phyloP scores from a whole-genome alignment of 441 rosid genomes.

The Croton setiger region DNA sequence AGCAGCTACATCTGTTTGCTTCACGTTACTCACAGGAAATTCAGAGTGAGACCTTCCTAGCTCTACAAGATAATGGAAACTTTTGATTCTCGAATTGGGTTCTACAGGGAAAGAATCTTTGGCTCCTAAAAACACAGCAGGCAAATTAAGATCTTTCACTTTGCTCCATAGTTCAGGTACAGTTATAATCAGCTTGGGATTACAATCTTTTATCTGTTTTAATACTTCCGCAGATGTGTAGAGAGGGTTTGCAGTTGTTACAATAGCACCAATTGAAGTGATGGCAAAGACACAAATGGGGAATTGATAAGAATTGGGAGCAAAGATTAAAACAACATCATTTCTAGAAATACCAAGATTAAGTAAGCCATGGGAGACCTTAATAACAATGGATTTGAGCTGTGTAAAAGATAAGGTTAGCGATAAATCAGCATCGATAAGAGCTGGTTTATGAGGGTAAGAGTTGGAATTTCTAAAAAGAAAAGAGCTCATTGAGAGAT shows the following conservation, averaged over 20 bases:
- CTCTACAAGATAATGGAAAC: conserved; percentile 46
- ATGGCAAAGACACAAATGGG: conserved; percentile 78
- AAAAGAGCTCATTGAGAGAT: conserved; percentile 54
- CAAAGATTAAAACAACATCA: conserved; percentile 64
- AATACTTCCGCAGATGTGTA: conserved; percentile 57
- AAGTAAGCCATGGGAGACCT: conserved; percentile 61
- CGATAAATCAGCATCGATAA: conserved; percentile 58
- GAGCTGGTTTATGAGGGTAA: conserved; percentile 57
- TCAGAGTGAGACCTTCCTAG: conserved; percentile 41
- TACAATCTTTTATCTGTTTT: conserved; percentile 64
- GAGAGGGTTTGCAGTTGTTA: conserved; percentile 73
- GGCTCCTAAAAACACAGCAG: conserved; percentile 49
- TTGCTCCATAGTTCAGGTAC: conserved; percentile 54
- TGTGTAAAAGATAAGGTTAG: conserved; percentile 50
- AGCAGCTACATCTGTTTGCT: conserved; percentile 61
- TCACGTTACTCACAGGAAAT: conserved; percentile 40
- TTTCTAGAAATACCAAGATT: conserved; percentile 55
- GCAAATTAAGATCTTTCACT: conserved; percentile 53
- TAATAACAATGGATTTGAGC: conserved; percentile 49
- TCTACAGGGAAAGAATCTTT: conserved; percentile 5
- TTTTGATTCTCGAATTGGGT: conserved; percentile 30
- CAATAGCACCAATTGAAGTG: conserved; percentile 58
- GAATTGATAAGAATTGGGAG: conserved; percentile 71
- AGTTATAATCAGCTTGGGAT: conserved; percentile 61
- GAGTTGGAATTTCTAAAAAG: conserved; percentile 52